Evolutionary conservation across 768 basidiomycete species (phyloP).

Genomic region (Trametes maxima): DNA sequence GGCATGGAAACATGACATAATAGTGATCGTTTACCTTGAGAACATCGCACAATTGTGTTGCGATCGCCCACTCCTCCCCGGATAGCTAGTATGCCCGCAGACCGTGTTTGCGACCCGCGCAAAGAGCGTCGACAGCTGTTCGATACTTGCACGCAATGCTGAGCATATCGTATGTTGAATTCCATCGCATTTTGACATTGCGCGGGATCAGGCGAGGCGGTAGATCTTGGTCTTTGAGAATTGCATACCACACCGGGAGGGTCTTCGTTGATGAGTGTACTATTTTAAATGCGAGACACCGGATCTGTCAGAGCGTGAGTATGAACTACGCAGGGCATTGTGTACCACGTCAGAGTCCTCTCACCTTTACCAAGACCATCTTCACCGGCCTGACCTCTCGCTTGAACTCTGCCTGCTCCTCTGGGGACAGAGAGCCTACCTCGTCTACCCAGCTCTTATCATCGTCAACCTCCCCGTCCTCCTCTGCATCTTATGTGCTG

Average conservation of each 20-base stretch:
- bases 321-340: not conserved
- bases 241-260: conserved; percentile 27
- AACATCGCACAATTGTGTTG: not conserved
- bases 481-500: not conserved
- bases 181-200: conserved; percentile 1
- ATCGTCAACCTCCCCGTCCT: not conserved
- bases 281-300: conserved; percentile 21
- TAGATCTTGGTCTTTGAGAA: not conserved
- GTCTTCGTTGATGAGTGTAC: conserved; percentile 33
- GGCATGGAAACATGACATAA: not conserved
- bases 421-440: not conserved
- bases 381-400: conserved; percentile 2
- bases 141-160: not conserved
- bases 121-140: not conserved
- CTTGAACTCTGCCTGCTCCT: conserved; percentile 8
- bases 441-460: not conserved
- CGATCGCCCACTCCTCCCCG: not conserved
- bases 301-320: not conserved
- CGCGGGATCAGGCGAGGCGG: not conserved
- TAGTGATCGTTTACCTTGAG: not conserved
- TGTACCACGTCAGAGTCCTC: not conserved
- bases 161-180: conserved; percentile 14
- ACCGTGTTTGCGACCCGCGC: not conserved
- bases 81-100: not conserved
- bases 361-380: conserved; percentile 17